A percentile compares a stretch with the other conserved stretches of the same genome.
Evolutionary conservation across 192 early-diverging fungal species (phyloP).

Genomic region (Funneliformis geosporum): DNA sequence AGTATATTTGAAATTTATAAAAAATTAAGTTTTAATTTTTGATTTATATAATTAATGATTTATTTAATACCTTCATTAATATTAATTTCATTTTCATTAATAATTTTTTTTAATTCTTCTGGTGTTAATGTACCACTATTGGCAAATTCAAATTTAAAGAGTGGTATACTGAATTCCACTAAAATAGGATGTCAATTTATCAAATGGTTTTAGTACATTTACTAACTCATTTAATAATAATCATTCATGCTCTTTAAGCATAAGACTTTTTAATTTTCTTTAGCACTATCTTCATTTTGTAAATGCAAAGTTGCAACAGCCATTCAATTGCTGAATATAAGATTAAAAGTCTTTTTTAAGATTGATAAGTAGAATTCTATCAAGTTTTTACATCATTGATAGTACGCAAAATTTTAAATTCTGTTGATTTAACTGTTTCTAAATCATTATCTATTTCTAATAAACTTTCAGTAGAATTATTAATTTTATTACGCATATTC

Average conservation of each 20-base stretch:
- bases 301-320: not conserved
- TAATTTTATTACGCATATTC: not conserved
- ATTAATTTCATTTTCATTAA: not conserved
- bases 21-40: no score
- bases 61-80: not conserved
- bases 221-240: slow-evolving; percentile 5
- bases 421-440: not conserved
- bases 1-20: not conserved
- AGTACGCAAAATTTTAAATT: slow-evolving; percentile 11
- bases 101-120: not conserved
- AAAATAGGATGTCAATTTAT: slow-evolving; percentile 8
- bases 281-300: not conserved
- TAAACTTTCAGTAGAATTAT: not conserved
- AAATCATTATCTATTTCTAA: not conserved
- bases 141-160: slow-evolving; percentile 16
- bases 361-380: not conserved
- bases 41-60: no score
- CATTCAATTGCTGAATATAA: not conserved
- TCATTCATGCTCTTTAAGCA: not conserved
- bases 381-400: slow-evolving; percentile 9
- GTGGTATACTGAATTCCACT: slow-evolving; percentile 9
- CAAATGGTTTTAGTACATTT: not conserved
- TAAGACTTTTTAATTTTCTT: not conserved
- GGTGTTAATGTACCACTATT: not conserved
- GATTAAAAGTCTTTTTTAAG: not conserved